Evolutionary conservation across 1,139 yeast genomes (phyloP).

Genomic region (Chernovozyma sophiae-reginae): DNA sequence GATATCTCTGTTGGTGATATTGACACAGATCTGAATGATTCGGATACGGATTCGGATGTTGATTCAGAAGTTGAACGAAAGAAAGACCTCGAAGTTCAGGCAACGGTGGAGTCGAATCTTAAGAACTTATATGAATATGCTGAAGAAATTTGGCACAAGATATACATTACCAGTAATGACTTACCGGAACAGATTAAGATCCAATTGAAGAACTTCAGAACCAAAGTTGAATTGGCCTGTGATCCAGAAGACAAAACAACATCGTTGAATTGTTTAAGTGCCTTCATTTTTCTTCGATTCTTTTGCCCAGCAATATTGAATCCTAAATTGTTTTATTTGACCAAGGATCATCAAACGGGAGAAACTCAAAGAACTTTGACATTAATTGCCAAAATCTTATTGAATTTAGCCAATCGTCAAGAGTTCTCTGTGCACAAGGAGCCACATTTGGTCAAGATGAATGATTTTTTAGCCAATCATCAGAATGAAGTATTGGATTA

Average conservation of each 20-base stretch:
- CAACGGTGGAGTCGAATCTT: conserved; percentile 48
- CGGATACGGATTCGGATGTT: conserved; percentile 17
- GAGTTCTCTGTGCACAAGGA: conserved; percentile 74
- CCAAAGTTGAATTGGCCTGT: conserved; percentile 57
- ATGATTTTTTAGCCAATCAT: conserved; percentile 59
- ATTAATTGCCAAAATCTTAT: conserved; percentile 72
- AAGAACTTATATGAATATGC: conserved; percentile 51
- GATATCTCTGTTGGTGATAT: conserved; percentile 10
- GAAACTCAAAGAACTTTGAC: conserved; percentile 74
- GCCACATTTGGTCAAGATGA: conserved; percentile 71
- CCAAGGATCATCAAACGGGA: conserved; percentile 68
- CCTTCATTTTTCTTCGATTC: conserved; percentile 79
- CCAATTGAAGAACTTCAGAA: conserved; percentile 56
- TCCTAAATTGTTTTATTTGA: conserved; percentile 77
- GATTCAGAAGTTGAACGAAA: conserved; percentile 32
- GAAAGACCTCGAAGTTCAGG: conserved; percentile 21
- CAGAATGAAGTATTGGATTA: conserved; percentile 59
- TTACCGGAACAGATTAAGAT: conserved; percentile 66
- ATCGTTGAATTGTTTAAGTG: conserved; percentile 69
- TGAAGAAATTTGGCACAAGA: conserved; percentile 67
- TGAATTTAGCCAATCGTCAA: conserved; percentile 76
- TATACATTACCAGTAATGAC: conserved; percentile 67
- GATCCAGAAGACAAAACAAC: conserved; percentile 54
- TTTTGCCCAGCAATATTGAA: conserved; percentile 89
- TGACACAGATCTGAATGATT: conserved; percentile 16